These are phyloP conservation scores for Noccaea caerulescens DNA, from an alignment of 345 rosid genomes.

Conservation along the genomic window DNA sequence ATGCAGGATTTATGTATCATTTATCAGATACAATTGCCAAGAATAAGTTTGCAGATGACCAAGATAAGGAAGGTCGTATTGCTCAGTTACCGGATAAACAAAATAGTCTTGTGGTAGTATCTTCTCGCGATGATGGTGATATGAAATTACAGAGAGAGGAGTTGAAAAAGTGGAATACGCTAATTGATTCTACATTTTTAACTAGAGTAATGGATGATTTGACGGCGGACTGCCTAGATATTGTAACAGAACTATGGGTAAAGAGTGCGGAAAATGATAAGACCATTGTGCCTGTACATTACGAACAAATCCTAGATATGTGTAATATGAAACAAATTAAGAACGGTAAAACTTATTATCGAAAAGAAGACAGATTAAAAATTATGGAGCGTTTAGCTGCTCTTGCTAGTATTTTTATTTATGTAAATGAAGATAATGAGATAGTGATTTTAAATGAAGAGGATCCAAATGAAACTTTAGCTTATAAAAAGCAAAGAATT, in stretches of 20 bases:
- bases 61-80: conserved; percentile 1
- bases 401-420: not conserved
- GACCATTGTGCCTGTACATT: conserved; percentile 1
- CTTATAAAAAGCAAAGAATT: not conserved
- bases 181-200: not conserved
- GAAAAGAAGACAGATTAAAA: not conserved
- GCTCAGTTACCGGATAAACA: conserved; percentile 1
- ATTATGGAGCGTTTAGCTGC: conserved; percentile 1
- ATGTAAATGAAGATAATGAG: not conserved
- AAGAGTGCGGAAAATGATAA: conserved; percentile 1
- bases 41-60: conserved; percentile 1
- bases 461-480: conserved; percentile 1
- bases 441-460: not conserved
- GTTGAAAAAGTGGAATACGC: conserved; percentile 1
- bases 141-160: conserved; percentile 1
- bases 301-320: conserved; percentile 1
- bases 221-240: conserved; percentile 2
- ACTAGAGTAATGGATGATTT: conserved; percentile 1
- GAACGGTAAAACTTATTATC: conserved; percentile 1
- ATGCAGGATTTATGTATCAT: conserved; percentile 1
- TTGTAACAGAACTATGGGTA: conserved; percentile 1
- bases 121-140: conserved; percentile 1
- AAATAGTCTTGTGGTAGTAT: conserved; percentile 1
- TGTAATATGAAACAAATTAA: not conserved
- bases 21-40: conserved; percentile 1